phyloP scores from a whole-genome alignment of 2,329 filamentous ascomycete genomes.

The Hymenoscyphus scutula region DNA sequence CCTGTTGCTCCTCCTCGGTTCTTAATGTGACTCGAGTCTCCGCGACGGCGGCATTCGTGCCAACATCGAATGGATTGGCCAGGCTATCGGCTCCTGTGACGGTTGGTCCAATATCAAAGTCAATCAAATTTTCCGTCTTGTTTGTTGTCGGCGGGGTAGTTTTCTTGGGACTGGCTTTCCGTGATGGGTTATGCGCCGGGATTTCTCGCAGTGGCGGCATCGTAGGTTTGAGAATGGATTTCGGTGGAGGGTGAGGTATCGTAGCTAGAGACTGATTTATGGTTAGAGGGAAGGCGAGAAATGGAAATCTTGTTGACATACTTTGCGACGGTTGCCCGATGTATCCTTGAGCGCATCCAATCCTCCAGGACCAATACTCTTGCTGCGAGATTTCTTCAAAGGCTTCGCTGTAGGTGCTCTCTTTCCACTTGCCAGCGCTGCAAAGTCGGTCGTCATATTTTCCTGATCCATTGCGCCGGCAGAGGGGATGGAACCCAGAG shows the following conservation, averaged over 20 bases:
- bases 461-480: slow-evolving; percentile 66
- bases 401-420: slow-evolving; percentile 27
- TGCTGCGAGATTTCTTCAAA: slow-evolving; percentile 76
- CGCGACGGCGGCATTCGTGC: slow-evolving; percentile 38
- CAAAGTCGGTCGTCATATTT: slow-evolving; percentile 69
- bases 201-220: slow-evolving; percentile 66
- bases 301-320: slow-evolving; percentile 45
- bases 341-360: slow-evolving; percentile 76
- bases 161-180: slow-evolving; percentile 33
- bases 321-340: slow-evolving; percentile 76
- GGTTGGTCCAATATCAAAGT: slow-evolving; percentile 29
- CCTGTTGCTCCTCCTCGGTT: slow-evolving; percentile 69
- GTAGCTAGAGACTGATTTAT: slow-evolving; percentile 33
- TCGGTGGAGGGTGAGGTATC: slow-evolving; percentile 46
- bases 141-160: slow-evolving; percentile 26
- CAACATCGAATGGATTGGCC: slow-evolving; percentile 46
- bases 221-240: slow-evolving; percentile 79
- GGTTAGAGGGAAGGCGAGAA: slow-evolving; percentile 12
- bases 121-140: slow-evolving; percentile 29
- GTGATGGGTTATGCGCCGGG: slow-evolving; percentile 48
- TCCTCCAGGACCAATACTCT: slow-evolving; percentile 92
- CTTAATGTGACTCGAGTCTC: slow-evolving; percentile 59
- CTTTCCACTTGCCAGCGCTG: slow-evolving; percentile 40
- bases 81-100: slow-evolving; percentile 41
- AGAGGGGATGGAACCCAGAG: slow-evolving; percentile 61